A percentile compares a stretch with the other conserved stretches of the same genome.
Evolutionary conservation across 2,329 filamentous ascomycete genomes (phyloP).

Genomic region (Teratosphaeria pseudoeucalypti): DNA sequence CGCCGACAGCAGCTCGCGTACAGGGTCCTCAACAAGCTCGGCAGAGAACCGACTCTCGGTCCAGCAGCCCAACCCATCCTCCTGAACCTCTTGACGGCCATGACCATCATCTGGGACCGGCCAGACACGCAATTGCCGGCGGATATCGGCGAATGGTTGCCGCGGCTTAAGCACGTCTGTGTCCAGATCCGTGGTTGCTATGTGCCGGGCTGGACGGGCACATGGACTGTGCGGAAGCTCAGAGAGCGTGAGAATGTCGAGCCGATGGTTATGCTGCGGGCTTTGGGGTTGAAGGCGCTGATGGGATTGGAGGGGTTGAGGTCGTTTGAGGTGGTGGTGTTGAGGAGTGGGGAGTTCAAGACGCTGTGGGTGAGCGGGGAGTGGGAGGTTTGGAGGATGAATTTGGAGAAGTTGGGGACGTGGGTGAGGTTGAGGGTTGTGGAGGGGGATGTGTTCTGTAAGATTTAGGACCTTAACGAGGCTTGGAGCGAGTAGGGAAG

Average conservation of each 20-base stretch:
- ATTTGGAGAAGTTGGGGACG: not conserved
- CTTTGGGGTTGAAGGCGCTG: not conserved
- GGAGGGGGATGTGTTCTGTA: not conserved
- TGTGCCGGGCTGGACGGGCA: not conserved
- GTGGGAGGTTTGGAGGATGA: not conserved
- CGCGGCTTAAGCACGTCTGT: not conserved
- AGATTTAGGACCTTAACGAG: not conserved
- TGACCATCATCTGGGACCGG: not conserved
- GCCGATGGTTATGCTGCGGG: not conserved
- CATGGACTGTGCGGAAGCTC: not conserved
- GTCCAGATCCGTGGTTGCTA: not conserved
- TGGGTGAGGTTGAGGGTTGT: not conserved
- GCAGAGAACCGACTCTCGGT: not conserved
- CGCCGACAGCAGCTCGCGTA: not conserved
- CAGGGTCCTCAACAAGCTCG: not conserved
- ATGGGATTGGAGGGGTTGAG: not conserved
- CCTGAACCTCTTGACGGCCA: not conserved
- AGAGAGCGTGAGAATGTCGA: not conserved
- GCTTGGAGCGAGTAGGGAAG: too few relatives aligned
- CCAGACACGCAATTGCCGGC: not conserved
- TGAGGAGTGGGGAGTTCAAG: not conserved
- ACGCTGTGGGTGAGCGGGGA: not conserved
- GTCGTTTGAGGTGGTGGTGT: not conserved
- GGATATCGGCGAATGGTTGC: not conserved
- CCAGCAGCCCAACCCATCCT: not conserved